phyloP scores from a whole-genome alignment of 768 basidiomycete genomes.

The Psilocybe cyanescens region DNA sequence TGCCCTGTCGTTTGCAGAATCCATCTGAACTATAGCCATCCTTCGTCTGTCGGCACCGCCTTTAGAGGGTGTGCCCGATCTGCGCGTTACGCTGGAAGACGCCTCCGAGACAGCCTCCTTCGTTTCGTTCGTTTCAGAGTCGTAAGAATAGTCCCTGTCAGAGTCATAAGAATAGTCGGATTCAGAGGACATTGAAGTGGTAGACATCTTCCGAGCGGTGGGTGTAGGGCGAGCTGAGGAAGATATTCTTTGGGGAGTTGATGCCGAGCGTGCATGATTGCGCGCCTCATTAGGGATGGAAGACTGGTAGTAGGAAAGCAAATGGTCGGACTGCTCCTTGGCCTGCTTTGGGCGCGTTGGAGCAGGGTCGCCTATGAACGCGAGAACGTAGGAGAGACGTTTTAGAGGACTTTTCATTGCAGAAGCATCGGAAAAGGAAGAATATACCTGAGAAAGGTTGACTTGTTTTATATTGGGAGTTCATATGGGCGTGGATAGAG shows the following conservation, averaged over 20 bases:
- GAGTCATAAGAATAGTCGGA: constrained; percentile 50
- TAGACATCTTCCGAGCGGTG: constrained; percentile 32
- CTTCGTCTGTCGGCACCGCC: constrained; percentile 68
- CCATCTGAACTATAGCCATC: constrained; percentile 69
- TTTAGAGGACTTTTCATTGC: constrained; percentile 36
- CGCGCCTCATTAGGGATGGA: constrained; percentile 44
- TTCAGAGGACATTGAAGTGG: constrained; percentile 36
- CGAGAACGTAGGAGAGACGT: constrained; percentile 33
- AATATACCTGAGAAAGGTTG: constrained; percentile 18
- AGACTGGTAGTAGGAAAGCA: constrained; percentile 50
- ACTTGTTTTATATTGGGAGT: constrained; percentile 24
- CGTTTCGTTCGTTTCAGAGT: constrained; percentile 36
- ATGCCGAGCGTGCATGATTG: constrained; percentile 23
- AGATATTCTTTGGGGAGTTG: constrained; percentile 23
- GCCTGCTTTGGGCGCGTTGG: constrained; percentile 20
- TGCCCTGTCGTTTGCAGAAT: constrained; percentile 34
- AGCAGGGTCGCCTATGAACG: constrained; percentile 27
- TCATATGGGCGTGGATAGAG: background rate
- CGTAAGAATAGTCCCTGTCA: constrained; percentile 53
- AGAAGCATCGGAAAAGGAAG: constrained; percentile 14
- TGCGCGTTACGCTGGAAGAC: constrained; percentile 35
- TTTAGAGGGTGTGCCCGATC: constrained; percentile 58
- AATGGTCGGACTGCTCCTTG: constrained; percentile 25
- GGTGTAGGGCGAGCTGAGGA: constrained; percentile 19
- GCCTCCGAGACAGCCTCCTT: constrained; percentile 31